Evolutionary conservation across 441 rosid species (phyloP).

Genomic region (Eugenia klotzschiana): DNA sequence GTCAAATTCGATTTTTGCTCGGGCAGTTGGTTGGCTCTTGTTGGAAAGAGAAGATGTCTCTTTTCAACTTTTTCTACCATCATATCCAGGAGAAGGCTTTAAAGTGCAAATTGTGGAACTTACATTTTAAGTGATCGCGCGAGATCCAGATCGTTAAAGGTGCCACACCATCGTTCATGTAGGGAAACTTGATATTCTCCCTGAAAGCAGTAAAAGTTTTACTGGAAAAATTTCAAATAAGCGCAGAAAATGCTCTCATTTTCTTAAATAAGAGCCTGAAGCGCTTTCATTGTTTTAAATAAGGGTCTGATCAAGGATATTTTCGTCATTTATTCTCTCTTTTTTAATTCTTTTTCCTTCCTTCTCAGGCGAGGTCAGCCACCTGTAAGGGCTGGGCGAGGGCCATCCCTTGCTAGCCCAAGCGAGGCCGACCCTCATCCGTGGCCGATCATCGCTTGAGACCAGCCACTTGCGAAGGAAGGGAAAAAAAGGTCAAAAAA

Average conservation of each 20-base stretch:
- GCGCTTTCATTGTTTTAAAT: too few relatives aligned
- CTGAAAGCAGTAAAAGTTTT: background rate
- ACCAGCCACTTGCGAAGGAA: too few relatives aligned
- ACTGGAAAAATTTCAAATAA: too few relatives aligned
- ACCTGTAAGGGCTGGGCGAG: too few relatives aligned
- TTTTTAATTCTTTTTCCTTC: too few relatives aligned
- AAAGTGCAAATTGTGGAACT: background rate
- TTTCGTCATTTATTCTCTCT: too few relatives aligned
- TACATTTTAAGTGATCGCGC: background rate
- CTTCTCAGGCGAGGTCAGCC: too few relatives aligned
- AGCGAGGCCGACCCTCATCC: fast-evolving
- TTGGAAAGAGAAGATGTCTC: background rate
- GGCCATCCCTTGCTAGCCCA: too few relatives aligned
- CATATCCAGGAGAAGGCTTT: background rate
- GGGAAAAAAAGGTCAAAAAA: too few relatives aligned
- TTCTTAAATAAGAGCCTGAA: too few relatives aligned
- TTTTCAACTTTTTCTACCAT: background rate
- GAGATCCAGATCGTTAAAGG: background rate
- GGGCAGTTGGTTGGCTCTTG: background rate
- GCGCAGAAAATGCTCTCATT: fast-evolving
- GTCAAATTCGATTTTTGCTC: background rate
- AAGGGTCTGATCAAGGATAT: too few relatives aligned
- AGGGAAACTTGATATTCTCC: background rate
- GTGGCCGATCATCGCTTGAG: too few relatives aligned
- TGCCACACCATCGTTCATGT: background rate